phyloP scores from a whole-genome alignment of 2,329 filamentous ascomycete genomes.

The Pseudogymnoascus sp. region DNA sequence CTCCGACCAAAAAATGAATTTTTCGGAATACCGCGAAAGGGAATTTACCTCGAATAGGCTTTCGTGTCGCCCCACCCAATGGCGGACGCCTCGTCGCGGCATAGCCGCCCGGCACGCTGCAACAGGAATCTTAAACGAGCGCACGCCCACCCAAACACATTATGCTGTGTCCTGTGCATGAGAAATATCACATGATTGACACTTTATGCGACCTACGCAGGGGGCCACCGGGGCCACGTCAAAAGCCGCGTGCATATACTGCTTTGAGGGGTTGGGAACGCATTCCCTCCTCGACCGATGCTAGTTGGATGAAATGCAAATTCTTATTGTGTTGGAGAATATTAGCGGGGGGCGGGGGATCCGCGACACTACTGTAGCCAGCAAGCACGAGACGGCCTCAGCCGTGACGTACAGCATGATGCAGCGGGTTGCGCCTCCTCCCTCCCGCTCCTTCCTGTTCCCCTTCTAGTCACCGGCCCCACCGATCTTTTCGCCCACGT shows the following conservation, averaged over 20 bases:
- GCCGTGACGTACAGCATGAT: neutral
- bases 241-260: neutral
- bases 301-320: neutral
- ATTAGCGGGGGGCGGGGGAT: neutral
- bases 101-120: constrained; percentile 1
- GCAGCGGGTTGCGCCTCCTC: neutral
- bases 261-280: neutral
- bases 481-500: neutral
- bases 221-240: neutral
- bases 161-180: neutral
- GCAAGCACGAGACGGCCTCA: neutral
- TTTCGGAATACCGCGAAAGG: neutral
- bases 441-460: neutral
- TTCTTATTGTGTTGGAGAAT: neutral
- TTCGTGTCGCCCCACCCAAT: neutral
- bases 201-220: neutral
- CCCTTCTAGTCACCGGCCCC: neutral
- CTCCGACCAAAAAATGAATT: neutral
- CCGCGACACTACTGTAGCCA: neutral
- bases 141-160: neutral
- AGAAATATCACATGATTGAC: constrained; percentile 7
- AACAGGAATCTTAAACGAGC: constrained; percentile 1
- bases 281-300: neutral
- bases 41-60: neutral
- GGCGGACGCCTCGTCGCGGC: neutral